Base-by-base conservation (phyloP, 768 basidiomycete genomes). In the Exidia glandulosa region DNA sequence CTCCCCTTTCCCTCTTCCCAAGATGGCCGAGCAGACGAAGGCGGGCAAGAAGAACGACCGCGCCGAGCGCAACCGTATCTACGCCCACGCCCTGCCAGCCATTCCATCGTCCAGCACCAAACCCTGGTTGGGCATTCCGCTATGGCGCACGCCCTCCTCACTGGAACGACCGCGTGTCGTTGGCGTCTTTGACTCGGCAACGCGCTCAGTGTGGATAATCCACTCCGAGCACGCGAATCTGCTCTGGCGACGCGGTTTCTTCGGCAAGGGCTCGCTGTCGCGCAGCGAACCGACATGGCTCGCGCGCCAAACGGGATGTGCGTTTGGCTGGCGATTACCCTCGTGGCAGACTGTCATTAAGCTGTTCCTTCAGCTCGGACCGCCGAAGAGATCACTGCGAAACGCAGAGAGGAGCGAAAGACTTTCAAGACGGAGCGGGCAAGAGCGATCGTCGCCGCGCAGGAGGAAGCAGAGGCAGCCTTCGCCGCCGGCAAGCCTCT, bases 211-310 rank as follows among this genome's bases (percentile, higher is more conserved):
- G 9, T 96, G 93, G 93, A 79, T 98, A 2, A 74, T 80, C 0
- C 79, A 85, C 60, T 71, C 75, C 30, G 77, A 72, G 27, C 83
- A 93, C 68, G 83, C 84, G 48, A 77, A 77, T 63, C 73, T 86
- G 3, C 77, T 98, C 36, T 99, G 96, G 90, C 76, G 82, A 52
- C 75, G 88, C 61, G 96, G 96, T 0, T 97, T 98, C 75, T 99
- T 98, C 70, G 96, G 96, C 27, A 99, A 99, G 71, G 96, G 96
- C 1, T 88, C 89, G 68, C 76, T 99, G 57, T 94, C 91, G 41
- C 74, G 96, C 60, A 96, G 94, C 71, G 96, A 99, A 71, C 94
- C 95, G 7, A 91, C 84, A 59, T 99, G 96, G 96, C 76, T 86
- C 61, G 81, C 85, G 23, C 76, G 96, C 52, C 86, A 90, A 65